Percentiles rank a stretch among this genome's conserved stretches.
These are phyloP conservation scores for Xanthoceras sorbifolium DNA, from an alignment of 345 rosid species.

Conservation along the genomic window DNA sequence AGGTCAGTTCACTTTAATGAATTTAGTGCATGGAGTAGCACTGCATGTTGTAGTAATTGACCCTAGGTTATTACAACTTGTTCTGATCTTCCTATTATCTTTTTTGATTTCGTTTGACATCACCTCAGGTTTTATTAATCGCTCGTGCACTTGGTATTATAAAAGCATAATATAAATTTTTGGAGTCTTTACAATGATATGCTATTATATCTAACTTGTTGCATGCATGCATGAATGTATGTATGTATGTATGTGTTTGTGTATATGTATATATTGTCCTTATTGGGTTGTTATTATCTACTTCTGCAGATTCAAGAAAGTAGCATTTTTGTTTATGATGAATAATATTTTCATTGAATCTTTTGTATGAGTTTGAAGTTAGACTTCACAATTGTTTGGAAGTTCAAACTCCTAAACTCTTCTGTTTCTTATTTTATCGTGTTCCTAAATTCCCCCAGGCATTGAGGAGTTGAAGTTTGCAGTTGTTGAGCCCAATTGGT, in stretches of 20 bases:
- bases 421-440: constrained; percentile 10
- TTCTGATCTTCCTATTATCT: not conserved
- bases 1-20: constrained; percentile 39
- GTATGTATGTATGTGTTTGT: not conserved
- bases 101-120: not conserved
- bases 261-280: not conserved
- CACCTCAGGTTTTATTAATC: not conserved
- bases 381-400: constrained; percentile 21
- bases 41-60: not conserved
- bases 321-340: constrained; percentile 3
- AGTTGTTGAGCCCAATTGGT: constrained; percentile 68
- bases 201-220: not conserved
- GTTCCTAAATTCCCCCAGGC: constrained; percentile 44
- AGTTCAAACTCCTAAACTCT: constrained; percentile 12
- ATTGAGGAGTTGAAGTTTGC: constrained; percentile 79
- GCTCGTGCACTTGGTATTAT: not conserved
- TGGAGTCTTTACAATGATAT: not conserved
- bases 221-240: not conserved
- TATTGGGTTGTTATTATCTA: not conserved
- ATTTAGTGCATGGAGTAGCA: constrained; percentile 15
- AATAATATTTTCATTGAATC: not conserved
- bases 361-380: not conserved
- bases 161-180: not conserved
- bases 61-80: constrained; percentile 6
- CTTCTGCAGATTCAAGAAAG: not conserved